These are phyloP conservation scores for Backusella westeae DNA, from an alignment of 192 early-diverging fungal genomes.

Conservation along the genomic window DNA sequence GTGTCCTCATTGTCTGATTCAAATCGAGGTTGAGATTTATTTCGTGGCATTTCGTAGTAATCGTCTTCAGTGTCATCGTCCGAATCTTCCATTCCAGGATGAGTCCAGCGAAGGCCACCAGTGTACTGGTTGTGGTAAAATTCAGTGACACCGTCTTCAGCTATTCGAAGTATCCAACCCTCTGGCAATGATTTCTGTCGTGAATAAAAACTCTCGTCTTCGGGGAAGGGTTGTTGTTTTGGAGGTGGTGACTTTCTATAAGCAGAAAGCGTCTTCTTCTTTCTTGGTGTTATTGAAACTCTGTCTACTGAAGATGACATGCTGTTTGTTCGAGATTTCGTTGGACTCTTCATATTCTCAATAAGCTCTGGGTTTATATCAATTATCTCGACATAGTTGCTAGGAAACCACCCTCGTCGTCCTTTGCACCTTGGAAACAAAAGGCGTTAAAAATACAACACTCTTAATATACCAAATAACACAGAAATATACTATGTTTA, in stretches of 20 bases:
- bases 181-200: conserved; percentile 13
- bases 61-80: conserved; percentile 18
- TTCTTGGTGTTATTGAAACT: background rate
- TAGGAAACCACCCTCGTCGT: conserved; percentile 89
- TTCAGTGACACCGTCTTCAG: conserved; percentile 36
- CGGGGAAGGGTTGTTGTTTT: background rate
- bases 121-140: conserved; percentile 40
- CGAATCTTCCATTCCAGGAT: conserved; percentile 26
- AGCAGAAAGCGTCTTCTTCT: conserved; percentile 5
- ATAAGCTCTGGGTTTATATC: conserved; percentile 17
- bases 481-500: background rate
- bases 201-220: background rate
- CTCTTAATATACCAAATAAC: background rate
- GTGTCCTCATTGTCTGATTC: background rate
- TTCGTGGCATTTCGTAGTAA: conserved; percentile 4
- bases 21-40: background rate
- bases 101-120: conserved; percentile 35
- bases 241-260: background rate
- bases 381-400: conserved; percentile 76
- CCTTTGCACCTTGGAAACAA: conserved; percentile 47
- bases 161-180: conserved; percentile 22
- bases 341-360: background rate
- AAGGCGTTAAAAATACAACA: background rate
- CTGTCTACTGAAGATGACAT: background rate
- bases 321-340: conserved; percentile 7